Percentiles rank a stretch among this genome's conserved stretches.
Conservation (phyloP, 768 basidiomycete genomes). For the Podaxis mareebaensis region DNA sequence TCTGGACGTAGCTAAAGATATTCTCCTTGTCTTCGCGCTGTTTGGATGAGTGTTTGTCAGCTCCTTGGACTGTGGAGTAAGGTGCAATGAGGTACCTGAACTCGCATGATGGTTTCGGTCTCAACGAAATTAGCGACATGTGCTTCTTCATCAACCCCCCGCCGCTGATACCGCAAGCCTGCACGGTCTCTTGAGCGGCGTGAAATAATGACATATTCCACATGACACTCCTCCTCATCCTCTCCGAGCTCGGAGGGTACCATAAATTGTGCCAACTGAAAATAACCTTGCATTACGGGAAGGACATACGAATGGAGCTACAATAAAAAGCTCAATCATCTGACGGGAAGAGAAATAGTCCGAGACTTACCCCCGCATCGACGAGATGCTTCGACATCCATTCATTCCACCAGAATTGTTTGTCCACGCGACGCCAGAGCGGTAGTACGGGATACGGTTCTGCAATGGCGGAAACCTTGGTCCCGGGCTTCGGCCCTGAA, state of each 20-base stretch:
- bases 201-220: slow-evolving; percentile 84
- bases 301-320: slow-evolving; percentile 84
- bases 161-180: slow-evolving; percentile 90
- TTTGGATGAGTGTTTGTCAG: not conserved
- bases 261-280: slow-evolving; percentile 71
- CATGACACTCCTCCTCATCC: slow-evolving; percentile 46
- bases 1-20: slow-evolving; percentile 86
- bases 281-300: slow-evolving; percentile 93
- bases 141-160: slow-evolving; percentile 92
- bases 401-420: slow-evolving; percentile 97
- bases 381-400: slow-evolving; percentile 82
- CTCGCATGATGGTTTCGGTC: slow-evolving; percentile 85
- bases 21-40: slow-evolving; percentile 78
- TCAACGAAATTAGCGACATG: slow-evolving; percentile 97
- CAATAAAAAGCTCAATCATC: slow-evolving; percentile 8
- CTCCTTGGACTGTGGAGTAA: not conserved
- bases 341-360: not conserved
- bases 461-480: slow-evolving; percentile 50
- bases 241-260: slow-evolving; percentile 52
- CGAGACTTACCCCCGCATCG: slow-evolving; percentile 73
- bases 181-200: slow-evolving; percentile 87
- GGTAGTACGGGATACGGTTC: slow-evolving; percentile 82
- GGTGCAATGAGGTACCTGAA: slow-evolving; percentile 54
- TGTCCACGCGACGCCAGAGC: slow-evolving; percentile 88
- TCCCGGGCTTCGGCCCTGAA: slow-evolving; percentile 26